Percentiles rank a stretch among this genome's conserved stretches.
These are phyloP conservation scores for Phyllachora maydis DNA, from an alignment of 2,329 filamentous ascomycete species.

Conservation along the genomic window DNA sequence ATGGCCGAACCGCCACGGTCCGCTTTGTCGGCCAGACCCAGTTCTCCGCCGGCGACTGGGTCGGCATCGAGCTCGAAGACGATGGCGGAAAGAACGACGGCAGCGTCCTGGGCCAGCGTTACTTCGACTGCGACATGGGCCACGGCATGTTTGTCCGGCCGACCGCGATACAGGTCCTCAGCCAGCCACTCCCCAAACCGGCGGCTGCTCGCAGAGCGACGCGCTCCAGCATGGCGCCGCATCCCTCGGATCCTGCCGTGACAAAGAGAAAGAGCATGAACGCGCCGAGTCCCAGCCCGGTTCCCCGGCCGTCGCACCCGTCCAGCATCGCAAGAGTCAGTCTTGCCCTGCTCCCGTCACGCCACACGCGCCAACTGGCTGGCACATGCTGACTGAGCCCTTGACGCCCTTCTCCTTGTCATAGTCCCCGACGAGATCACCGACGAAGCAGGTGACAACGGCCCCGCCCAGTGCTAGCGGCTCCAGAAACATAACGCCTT, in stretches of 20 bases:
- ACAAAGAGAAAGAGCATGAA: slow-evolving; percentile 49
- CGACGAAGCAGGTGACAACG: slow-evolving; percentile 54
- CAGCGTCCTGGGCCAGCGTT: slow-evolving; percentile 66
- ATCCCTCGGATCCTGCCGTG: slow-evolving; percentile 27
- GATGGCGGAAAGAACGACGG: slow-evolving; percentile 85
- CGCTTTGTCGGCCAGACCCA: slow-evolving; percentile 64
- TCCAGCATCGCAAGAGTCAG: slow-evolving; percentile 36
- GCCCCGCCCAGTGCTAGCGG: slow-evolving; percentile 30
- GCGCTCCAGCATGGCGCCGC: slow-evolving; percentile 27
- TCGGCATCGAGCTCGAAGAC: slow-evolving; percentile 74
- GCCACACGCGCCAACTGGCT: too few species aligned
- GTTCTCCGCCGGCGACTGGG: slow-evolving; percentile 70
- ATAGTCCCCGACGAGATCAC: slow-evolving; percentile 60
- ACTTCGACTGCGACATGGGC: slow-evolving; percentile 68
- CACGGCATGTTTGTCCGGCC: slow-evolving; percentile 72
- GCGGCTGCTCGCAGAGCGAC: slow-evolving; percentile 9
- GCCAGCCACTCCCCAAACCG: slow-evolving; percentile 17
- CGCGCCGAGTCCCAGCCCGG: slow-evolving; percentile 52
- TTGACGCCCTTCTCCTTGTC: slow-evolving; percentile 2
- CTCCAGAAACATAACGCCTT: slow-evolving; percentile 45
- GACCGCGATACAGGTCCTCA: slow-evolving; percentile 39
- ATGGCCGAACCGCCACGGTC: slow-evolving; percentile 57
- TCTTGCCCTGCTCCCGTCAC: too few species aligned
- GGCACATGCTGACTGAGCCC: too few species aligned
- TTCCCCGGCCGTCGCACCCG: slow-evolving; percentile 30